Evolutionary conservation across 83 land plant species (phyloP).

Genomic region (Larix sibirica): DNA sequence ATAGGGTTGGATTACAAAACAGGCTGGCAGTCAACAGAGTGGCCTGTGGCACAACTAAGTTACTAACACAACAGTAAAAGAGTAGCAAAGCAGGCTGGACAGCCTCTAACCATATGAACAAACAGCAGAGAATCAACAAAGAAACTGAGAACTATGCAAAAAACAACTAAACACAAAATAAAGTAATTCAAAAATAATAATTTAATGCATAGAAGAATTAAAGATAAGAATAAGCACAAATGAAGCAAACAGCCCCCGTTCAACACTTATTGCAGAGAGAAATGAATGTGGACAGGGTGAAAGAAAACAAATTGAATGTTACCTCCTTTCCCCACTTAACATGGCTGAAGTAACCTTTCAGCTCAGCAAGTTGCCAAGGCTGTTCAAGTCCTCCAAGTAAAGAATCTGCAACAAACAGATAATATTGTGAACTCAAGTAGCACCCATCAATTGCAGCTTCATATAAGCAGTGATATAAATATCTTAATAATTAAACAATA

Average conservation of each 20-base stretch:
- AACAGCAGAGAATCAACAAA: neutral
- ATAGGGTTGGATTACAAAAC: too few relatives aligned
- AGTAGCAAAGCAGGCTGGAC: too few relatives aligned
- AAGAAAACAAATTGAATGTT: neutral
- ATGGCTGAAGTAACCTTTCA: slow-evolving; percentile 10
- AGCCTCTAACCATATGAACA: neutral
- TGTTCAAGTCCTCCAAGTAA: slow-evolving; percentile 13
- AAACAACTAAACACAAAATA: neutral
- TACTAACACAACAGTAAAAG: too few relatives aligned
- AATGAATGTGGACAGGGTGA: neutral
- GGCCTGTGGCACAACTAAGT: too few relatives aligned
- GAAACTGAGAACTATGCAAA: neutral
- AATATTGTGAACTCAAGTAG: neutral
- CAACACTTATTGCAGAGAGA: neutral
- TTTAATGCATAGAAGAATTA: neutral
- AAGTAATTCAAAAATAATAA: neutral
- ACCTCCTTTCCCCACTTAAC: slow-evolving; percentile 1
- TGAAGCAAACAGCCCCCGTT: neutral
- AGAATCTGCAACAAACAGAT: slow-evolving; percentile 8
- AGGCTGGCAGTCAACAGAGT: too few relatives aligned
- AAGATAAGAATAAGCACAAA: neutral
- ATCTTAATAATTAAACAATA: too few relatives aligned
- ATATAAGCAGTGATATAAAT: neutral
- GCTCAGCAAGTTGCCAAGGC: neutral
- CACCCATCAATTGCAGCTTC: neutral